These are phyloP conservation scores for Mycena belliarum DNA, from an alignment of 768 basidiomycete species.

Conservation along the genomic window DNA sequence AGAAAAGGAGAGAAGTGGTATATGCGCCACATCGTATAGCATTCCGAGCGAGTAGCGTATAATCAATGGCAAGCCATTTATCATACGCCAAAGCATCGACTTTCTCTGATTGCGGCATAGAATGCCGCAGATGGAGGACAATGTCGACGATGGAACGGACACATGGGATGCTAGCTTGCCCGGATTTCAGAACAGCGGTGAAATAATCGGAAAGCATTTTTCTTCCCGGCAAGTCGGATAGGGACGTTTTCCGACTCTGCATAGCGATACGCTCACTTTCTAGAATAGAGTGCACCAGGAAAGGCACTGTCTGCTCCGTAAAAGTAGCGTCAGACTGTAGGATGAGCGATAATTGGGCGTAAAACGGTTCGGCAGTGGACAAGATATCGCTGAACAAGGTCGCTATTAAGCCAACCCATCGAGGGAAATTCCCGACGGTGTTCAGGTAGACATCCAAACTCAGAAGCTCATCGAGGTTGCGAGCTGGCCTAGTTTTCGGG, in stretches of 20 bases:
- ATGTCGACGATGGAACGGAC: conserved; percentile 69
- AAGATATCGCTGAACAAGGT: conserved; percentile 60
- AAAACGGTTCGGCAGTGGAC: conserved; percentile 59
- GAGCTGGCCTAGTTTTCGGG: conserved; percentile 31
- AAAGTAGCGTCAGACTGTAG: conserved; percentile 56
- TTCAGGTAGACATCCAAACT: conserved; percentile 35
- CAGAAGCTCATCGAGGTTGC: conserved; percentile 42
- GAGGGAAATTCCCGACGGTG: conserved; percentile 49
- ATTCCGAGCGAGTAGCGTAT: conserved; percentile 64
- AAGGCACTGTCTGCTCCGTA: conserved; percentile 68
- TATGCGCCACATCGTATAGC: conserved; percentile 82
- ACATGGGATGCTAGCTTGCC: conserved; percentile 40
- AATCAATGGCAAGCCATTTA: conserved; percentile 83
- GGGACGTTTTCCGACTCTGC: conserved; percentile 10
- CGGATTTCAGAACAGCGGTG: conserved; percentile 47
- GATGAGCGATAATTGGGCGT: conserved; percentile 63
- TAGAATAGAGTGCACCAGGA: conserved; percentile 73
- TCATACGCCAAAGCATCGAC: conserved; percentile 57
- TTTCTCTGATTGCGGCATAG: conserved; percentile 38
- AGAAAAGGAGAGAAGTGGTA: conserved; percentile 86
- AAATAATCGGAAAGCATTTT: conserved; percentile 57
- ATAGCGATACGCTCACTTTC: conserved; percentile 26
- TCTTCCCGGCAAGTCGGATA: conserved; percentile 29
- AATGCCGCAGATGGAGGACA: conserved; percentile 79
- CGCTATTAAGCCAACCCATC: conserved; percentile 65